phyloP scores from a whole-genome alignment of 257 asterid genomes.

The Solanum pinnatisectum region DNA sequence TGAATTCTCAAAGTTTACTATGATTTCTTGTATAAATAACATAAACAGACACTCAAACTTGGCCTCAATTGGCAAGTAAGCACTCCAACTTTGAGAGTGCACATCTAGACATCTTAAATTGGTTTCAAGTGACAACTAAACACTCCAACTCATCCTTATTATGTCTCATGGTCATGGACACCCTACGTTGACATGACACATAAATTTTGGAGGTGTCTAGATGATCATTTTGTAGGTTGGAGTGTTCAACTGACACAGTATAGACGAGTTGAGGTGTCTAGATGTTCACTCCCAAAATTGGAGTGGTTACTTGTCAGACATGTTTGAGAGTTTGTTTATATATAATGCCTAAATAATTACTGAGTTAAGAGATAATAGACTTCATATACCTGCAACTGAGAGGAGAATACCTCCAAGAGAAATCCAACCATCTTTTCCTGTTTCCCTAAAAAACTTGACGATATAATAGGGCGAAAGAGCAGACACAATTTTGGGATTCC shows the following conservation, averaged over 20 bases:
- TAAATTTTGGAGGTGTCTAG: neutral
- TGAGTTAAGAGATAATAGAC: neutral
- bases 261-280: neutral
- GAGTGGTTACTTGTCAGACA: neutral
- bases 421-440: slow-evolving; percentile 28
- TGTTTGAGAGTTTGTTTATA: neutral
- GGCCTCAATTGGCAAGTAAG: neutral
- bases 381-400: slow-evolving; percentile 26
- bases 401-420: slow-evolving; percentile 36
- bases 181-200: neutral
- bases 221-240: neutral
- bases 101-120: neutral
- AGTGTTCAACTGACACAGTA: neutral
- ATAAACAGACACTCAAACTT: neutral
- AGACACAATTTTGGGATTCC: slow-evolving; percentile 19
- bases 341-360: neutral
- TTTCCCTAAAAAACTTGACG: slow-evolving; percentile 15
- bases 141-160: neutral
- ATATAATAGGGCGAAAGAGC: slow-evolving; percentile 32
- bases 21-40: neutral
- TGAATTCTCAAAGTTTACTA: neutral
- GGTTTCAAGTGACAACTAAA: neutral
- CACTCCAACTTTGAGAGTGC: neutral
- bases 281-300: neutral
- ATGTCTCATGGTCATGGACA: neutral